These are phyloP conservation scores for Neoboletus magnificus DNA, from an alignment of 768 basidiomycete genomes.

Conservation along the genomic window DNA sequence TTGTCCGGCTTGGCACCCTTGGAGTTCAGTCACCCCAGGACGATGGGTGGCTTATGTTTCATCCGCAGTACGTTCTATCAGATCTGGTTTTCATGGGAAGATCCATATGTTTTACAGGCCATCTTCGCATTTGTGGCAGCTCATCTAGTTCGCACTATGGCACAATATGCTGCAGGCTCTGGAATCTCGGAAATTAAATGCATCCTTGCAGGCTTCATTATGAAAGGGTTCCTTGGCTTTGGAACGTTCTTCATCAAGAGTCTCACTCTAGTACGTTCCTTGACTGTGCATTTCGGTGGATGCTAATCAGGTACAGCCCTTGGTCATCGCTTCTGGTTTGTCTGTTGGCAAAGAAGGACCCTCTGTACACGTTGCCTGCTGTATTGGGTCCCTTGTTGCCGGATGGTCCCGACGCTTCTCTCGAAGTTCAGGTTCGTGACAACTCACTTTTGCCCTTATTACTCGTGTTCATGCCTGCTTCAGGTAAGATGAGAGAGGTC, in stretches of 20 bases:
- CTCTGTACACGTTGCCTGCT: constrained; percentile 95
- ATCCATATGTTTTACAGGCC: constrained; percentile 44
- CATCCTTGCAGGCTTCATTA: constrained; percentile 93
- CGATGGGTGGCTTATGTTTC: constrained; percentile 84
- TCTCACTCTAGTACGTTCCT: constrained; percentile 72
- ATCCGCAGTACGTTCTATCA: constrained; percentile 69
- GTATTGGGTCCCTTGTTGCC: constrained; percentile 88
- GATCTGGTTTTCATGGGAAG: neutral
- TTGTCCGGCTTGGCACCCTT: constrained; percentile 90
- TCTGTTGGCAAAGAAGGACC: constrained; percentile 99
- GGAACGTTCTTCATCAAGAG: constrained; percentile 93
- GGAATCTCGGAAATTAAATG: constrained; percentile 99
- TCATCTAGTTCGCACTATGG: constrained; percentile 82
- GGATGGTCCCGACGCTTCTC: constrained; percentile 78
- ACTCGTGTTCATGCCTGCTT: constrained; percentile 13
- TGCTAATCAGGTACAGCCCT: constrained; percentile 55
- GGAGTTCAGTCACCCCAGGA: constrained; percentile 69
- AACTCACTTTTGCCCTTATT: neutral
- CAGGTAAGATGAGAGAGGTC: constrained; percentile 84
- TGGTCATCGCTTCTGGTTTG: constrained; percentile 94
- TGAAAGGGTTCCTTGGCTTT: constrained; percentile 91
- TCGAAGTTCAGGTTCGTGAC: constrained; percentile 75
- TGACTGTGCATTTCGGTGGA: neutral
- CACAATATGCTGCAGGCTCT: constrained; percentile 95
- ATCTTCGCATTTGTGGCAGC: constrained; percentile 83